Evolutionary conservation across 2,329 filamentous ascomycete genomes (phyloP), one percentile per base, ranked within the genome.

Genomic region (Scytalidium sp.): DNA sequence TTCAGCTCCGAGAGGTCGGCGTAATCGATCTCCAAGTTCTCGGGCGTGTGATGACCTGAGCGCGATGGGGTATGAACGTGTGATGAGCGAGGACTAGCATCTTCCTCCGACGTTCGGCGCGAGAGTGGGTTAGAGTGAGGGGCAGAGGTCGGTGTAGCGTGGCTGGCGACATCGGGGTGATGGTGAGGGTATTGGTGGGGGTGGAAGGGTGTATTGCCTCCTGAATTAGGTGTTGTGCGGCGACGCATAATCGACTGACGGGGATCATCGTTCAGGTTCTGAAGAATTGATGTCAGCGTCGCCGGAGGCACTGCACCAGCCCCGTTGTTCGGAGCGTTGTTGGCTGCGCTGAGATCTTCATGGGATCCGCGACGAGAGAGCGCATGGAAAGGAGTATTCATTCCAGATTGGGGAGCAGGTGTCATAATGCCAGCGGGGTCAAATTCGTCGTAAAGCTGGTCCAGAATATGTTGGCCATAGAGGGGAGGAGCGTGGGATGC

Each of bases 381-480:
- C 7, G 75, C 79, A 60, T 84, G 84, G 59, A 90, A 85, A 0
- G 94, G 94, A 29, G 90, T 97, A 64, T 81, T 90, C 50, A 90
- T 79, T n/a, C 85, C 85, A 47, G 88, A 86, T 75, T 80, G 61
- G 29, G 81, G 73, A 1, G 78, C 83, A 1, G 90, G 88, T 0
- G 88, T 92, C 69, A 91, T 85, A 65, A 92, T 88, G n/a, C 89
- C 90, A 47, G 79, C 83, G 8, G 83, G 78, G 60, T 96, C 90
- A 50, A 97, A 80, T 54, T 93, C 90, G 58, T 90, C 90, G 70
- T 96, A 99, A 1, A 97, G 76, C 65, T 90, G 86, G 66, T 99
- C 94, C 21, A 97, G 81, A 41, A 88, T 80, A 67, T 97, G 94
- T 61, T 93, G 83, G 52, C 90, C 91, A 61, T 99, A 99, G 36